Evolutionary conservation across 805 yeast species (phyloP).

Genomic region (Metschnikowia proteae): DNA sequence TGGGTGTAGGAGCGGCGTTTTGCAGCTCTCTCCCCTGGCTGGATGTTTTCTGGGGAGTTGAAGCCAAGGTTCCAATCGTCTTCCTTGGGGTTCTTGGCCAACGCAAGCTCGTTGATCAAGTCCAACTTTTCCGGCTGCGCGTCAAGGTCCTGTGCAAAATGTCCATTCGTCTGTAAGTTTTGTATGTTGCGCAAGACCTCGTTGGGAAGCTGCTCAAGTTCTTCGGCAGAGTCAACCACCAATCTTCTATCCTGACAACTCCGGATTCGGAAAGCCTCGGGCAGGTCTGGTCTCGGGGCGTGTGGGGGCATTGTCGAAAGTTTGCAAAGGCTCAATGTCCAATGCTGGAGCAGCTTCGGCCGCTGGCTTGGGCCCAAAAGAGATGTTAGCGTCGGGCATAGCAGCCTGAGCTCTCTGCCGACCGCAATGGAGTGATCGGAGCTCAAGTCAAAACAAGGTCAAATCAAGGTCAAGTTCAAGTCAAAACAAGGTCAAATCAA

Average conservation of each 20-base stretch:
- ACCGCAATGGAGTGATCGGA: slow-evolving; percentile 50
- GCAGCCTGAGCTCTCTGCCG: slow-evolving; percentile 42
- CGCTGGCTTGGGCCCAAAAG: slow-evolving; percentile 8
- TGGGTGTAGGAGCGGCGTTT: slow-evolving; percentile 28
- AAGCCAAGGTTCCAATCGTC: slow-evolving; percentile 30
- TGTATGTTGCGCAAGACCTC: slow-evolving; percentile 33
- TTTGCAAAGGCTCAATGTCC: slow-evolving; percentile 37
- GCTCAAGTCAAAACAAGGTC: slow-evolving; percentile 47
- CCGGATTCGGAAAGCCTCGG: slow-evolving; percentile 38
- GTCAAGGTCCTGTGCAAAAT: slow-evolving; percentile 21
- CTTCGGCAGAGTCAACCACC: slow-evolving; percentile 42
- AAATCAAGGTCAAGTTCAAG: slow-evolving; percentile 18
- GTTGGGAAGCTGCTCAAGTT: slow-evolving; percentile 39
- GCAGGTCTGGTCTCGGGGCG: slow-evolving; percentile 20
- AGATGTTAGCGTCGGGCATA: slow-evolving; percentile 18
- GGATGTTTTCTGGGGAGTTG: slow-evolving; percentile 13
- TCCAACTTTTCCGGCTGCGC: slow-evolving; percentile 31
- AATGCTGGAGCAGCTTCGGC: not conserved
- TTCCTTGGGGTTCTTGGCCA: slow-evolving; percentile 26
- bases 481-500: slow-evolving; percentile 28
- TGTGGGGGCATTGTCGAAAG: slow-evolving; percentile 17
- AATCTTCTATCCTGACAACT: slow-evolving; percentile 46
- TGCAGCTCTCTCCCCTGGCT: slow-evolving; percentile 18
- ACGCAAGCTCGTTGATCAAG: slow-evolving; percentile 33
- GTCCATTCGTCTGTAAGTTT: slow-evolving; percentile 19